A percentile compares a stretch with the other conserved stretches of the same genome.
Evolutionary conservation across 2,329 filamentous ascomycete genomes (phyloP).

Genomic region (Pseudopithomyces chartarum): DNA sequence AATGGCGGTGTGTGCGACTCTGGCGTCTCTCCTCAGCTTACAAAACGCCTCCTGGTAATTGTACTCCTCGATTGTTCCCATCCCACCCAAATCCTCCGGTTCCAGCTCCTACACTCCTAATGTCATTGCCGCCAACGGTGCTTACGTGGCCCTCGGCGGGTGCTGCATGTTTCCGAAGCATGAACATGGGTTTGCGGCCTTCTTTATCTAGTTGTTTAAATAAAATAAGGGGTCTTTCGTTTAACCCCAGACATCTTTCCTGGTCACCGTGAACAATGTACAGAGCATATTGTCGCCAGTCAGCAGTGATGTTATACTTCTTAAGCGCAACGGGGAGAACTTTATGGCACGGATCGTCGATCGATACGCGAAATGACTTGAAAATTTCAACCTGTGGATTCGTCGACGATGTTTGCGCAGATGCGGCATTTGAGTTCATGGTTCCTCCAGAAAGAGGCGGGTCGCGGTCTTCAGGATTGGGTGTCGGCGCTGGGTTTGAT

Average conservation of each 20-base stretch:
- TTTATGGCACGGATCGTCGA: constrained; percentile 98
- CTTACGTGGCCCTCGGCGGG: constrained; percentile 53
- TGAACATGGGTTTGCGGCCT: constrained; percentile 99
- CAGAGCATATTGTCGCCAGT: constrained; percentile 95
- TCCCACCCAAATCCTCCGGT: constrained; percentile 23
- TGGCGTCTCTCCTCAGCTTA: constrained; percentile 18
- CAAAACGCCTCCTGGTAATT: constrained; percentile 40
- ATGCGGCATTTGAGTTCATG: constrained; percentile 25
- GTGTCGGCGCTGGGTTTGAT: constrained; percentile 32
- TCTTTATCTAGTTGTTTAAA: constrained; percentile 98
- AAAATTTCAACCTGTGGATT: constrained; percentile 84
- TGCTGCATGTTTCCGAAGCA: constrained; percentile 76
- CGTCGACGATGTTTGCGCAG: constrained; percentile 37
- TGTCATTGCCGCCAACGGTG: constrained; percentile 44
- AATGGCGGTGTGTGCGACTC: constrained; percentile 1
- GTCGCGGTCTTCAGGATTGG: constrained; percentile 40
- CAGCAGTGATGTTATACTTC: constrained; percentile 97
- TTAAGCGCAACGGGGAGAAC: constrained; percentile 93
- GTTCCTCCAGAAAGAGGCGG: constrained; percentile 44
- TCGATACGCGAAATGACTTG: constrained; percentile 97
- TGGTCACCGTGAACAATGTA: constrained; percentile 99
- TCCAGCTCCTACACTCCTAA: constrained; percentile 21
- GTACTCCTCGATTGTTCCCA: constrained; percentile 26
- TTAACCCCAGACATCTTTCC: constrained; percentile 86
- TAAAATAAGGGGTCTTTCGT: constrained; percentile 91